Conservation (phyloP, 108 stramenopile species). For the Skeletonema costatum region DNA sequence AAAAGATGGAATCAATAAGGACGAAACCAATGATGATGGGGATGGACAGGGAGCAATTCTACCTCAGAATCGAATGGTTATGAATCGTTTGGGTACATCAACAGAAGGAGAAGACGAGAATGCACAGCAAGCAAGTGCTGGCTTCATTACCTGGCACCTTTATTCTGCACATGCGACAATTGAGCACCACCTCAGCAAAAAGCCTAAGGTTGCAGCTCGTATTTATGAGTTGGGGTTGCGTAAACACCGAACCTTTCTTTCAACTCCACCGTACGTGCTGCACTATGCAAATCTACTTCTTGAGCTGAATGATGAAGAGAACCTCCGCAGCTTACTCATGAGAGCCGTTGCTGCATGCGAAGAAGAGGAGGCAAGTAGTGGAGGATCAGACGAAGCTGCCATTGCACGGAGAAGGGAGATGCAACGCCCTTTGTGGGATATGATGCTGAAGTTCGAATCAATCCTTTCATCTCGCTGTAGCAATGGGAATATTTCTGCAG, state of each 20-base stretch:
- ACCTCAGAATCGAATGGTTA: constrained; percentile 65
- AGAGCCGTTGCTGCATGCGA: constrained; percentile 82
- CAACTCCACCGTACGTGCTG: constrained; percentile 73
- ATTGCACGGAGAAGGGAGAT: constrained; percentile 35
- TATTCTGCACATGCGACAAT: constrained; percentile 84
- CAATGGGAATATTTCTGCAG: constrained; percentile 46
- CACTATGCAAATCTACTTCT: constrained; percentile 84
- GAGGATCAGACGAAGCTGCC: constrained; percentile 26
- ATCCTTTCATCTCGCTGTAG: constrained; percentile 45
- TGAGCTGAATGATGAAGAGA: constrained; percentile 79
- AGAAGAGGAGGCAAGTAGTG: constrained; percentile 49
- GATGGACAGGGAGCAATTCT: constrained; percentile 16
- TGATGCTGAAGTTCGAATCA: constrained; percentile 86
- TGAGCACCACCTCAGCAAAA: constrained; percentile 76
- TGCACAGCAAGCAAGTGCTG: constrained; percentile 7
- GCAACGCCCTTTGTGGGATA: constrained; percentile 79
- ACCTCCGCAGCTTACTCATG: constrained; percentile 78
- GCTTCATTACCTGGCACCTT: constrained; percentile 82
- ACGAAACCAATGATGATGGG: constrained; percentile 21
- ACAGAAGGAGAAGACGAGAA: constrained; percentile 26
- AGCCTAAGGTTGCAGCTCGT: constrained; percentile 80
- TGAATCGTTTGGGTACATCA: constrained; percentile 66
- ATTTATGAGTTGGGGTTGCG: constrained; percentile 86
- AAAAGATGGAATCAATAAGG: constrained; percentile 25
- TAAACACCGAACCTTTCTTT: constrained; percentile 76